Percentiles rank a stretch among this genome's conserved stretches.
Conservation (phyloP, 805 yeast genomes). For the Lachancea thermotolerans region DNA sequence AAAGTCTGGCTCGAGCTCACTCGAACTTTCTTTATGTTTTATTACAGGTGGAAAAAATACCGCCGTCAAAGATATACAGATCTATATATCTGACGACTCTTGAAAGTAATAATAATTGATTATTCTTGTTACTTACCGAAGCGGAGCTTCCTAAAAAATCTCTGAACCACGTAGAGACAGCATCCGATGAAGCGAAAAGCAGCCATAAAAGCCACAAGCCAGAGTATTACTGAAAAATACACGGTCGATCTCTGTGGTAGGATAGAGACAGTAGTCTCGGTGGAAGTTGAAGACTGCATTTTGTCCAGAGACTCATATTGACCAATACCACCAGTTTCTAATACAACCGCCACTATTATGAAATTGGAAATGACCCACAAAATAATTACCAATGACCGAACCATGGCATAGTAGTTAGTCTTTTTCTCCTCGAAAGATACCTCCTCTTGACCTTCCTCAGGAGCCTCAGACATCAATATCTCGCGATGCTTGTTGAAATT, state of each 20-base stretch:
- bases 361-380: conserved; percentile 86
- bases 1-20: too few relatives aligned
- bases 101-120: background rate
- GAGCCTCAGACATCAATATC: conserved; percentile 40
- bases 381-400: conserved; percentile 83
- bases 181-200: conserved; percentile 77
- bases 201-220: conserved; percentile 92
- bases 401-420: conserved; percentile 81
- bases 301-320: conserved; percentile 30
- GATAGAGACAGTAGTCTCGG: conserved; percentile 17
- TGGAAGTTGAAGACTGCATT: conserved; percentile 9
- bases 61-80: too few relatives aligned
- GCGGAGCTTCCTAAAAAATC: conserved; percentile 24
- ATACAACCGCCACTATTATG: conserved; percentile 71
- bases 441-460: conserved; percentile 33
- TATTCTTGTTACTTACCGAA: background rate
- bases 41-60: too few relatives aligned
- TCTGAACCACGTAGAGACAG: conserved; percentile 43
- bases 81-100: too few relatives aligned
- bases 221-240: conserved; percentile 76
- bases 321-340: conserved; percentile 74
- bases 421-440: conserved; percentile 46
- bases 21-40: too few relatives aligned
- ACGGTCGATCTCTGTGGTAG: conserved; percentile 44
- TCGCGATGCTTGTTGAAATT: conserved; percentile 61